phyloP scores from a whole-genome alignment of 352 stramenopile genomes.

The Phytophthora colocasiae region DNA sequence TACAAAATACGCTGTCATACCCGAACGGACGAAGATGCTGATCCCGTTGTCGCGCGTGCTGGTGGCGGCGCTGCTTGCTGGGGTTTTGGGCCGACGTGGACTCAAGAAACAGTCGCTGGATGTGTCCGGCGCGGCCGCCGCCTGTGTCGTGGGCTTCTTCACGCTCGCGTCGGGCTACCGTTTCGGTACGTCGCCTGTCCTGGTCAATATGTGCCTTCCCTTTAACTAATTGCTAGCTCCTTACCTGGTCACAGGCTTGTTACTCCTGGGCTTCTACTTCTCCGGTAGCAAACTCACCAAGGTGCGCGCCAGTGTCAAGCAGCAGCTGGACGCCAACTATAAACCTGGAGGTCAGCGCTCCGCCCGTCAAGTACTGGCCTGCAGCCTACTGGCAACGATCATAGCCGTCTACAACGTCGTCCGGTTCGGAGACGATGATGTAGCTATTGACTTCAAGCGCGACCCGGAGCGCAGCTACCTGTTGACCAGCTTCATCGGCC shows the following conservation, averaged over 20 bases:
- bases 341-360: constrained; percentile 83
- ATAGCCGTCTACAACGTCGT: constrained; percentile 67
- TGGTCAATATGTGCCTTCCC: background rate
- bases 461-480: constrained; percentile 53
- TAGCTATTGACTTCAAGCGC: constrained; percentile 44
- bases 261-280: constrained; percentile 89
- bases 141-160: constrained; percentile 71
- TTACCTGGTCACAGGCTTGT: constrained; percentile 43
- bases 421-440: constrained; percentile 50
- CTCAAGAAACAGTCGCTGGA: constrained; percentile 79
- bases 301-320: constrained; percentile 61
- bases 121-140: constrained; percentile 58
- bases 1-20: background rate
- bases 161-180: constrained; percentile 71
- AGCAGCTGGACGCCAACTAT: constrained; percentile 74
- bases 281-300: constrained; percentile 89
- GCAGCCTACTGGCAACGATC: constrained; percentile 66
- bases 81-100: constrained; percentile 49
- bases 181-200: constrained; percentile 50
- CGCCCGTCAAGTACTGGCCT: constrained; percentile 80
- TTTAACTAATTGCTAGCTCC: background rate
- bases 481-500: constrained; percentile 86
- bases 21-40: constrained; percentile 13
- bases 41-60: constrained; percentile 39
- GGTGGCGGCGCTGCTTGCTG: constrained; percentile 54